Evolutionary conservation across 257 asterid genomes (phyloP).

Genomic region (Petunia secreta): DNA sequence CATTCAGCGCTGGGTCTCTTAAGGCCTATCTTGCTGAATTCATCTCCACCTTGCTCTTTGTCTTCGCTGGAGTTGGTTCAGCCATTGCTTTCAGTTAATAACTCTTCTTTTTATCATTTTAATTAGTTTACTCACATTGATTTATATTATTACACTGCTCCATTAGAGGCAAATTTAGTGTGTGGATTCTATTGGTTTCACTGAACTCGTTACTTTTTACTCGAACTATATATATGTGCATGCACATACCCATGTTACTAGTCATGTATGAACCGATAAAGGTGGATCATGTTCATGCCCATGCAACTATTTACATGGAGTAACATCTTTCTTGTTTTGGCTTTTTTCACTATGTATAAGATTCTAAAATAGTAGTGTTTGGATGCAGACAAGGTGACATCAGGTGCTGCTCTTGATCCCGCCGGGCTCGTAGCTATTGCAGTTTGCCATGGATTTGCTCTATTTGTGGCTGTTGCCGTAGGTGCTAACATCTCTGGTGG

Average conservation of each 20-base stretch:
- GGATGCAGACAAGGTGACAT: conserved; percentile 21
- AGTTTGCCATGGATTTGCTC: conserved; percentile 34
- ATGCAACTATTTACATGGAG: not conserved
- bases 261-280: not conserved
- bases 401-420: conserved; percentile 31
- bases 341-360: no score
- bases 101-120: conserved; percentile 10
- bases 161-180: not conserved
- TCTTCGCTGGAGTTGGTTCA: conserved; percentile 96
- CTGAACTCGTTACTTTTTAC: no score
- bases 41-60: conserved; percentile 89
- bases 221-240: not conserved
- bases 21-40: conserved; percentile 90
- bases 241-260: not conserved
- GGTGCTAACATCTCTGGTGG: conserved; percentile 94
- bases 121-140: not conserved
- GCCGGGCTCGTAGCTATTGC: conserved; percentile 34
- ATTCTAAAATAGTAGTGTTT: not conserved
- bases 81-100: conserved; percentile 87
- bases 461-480: conserved; percentile 75
- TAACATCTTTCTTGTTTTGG: not conserved
- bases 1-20: conserved; percentile 61
- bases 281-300: not conserved
- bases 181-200: not conserved
- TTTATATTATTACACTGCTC: not conserved